Conservation (phyloP, 495 filamentous ascomycete genomes). For the Aspergillus indologenus region DNA sequence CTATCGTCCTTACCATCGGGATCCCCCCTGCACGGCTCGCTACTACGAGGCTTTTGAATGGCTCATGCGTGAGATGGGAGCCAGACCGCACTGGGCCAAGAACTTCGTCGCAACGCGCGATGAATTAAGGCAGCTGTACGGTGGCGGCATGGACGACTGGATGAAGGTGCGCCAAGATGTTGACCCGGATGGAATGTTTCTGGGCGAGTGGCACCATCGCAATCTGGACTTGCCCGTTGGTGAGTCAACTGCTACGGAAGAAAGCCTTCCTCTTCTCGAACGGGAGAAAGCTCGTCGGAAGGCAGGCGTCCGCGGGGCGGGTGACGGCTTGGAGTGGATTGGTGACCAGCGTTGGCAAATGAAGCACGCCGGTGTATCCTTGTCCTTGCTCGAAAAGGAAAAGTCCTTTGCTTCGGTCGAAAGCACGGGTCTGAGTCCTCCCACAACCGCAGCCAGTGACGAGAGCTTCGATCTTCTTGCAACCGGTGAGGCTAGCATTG, state of each 20-base stretch:
- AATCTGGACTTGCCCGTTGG: slow-evolving; percentile 52
- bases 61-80: slow-evolving; percentile 88
- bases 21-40: slow-evolving; percentile 71
- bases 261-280: slow-evolving; percentile 44
- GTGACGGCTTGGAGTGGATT: slow-evolving; percentile 56
- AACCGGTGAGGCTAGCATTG: slow-evolving; percentile 45
- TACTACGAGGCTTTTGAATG: slow-evolving; percentile 96
- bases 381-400: slow-evolving; percentile 21
- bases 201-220: slow-evolving; percentile 82
- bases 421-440: slow-evolving; percentile 28
- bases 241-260: slow-evolving; percentile 12
- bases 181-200: slow-evolving; percentile 91
- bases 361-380: slow-evolving; percentile 20
- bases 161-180: slow-evolving; percentile 62
- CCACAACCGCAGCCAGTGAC: slow-evolving; percentile 50
- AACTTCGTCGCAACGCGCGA: slow-evolving; percentile 66
- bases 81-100: slow-evolving; percentile 96
- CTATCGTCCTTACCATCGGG: slow-evolving; percentile 80
- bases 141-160: slow-evolving; percentile 60
- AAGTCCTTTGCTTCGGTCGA: slow-evolving; percentile 14
- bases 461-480: slow-evolving; percentile 62
- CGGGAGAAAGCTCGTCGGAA: slow-evolving; percentile 34
- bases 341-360: slow-evolving; percentile 42
- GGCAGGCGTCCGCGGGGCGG: slow-evolving; percentile 29
- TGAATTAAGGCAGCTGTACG: slow-evolving; percentile 47